Percentiles rank a stretch among this genome's conserved stretches.
phyloP scores from a whole-genome alignment of 2,329 filamentous ascomycete genomes.

The Sphaerulina vaccinii region DNA sequence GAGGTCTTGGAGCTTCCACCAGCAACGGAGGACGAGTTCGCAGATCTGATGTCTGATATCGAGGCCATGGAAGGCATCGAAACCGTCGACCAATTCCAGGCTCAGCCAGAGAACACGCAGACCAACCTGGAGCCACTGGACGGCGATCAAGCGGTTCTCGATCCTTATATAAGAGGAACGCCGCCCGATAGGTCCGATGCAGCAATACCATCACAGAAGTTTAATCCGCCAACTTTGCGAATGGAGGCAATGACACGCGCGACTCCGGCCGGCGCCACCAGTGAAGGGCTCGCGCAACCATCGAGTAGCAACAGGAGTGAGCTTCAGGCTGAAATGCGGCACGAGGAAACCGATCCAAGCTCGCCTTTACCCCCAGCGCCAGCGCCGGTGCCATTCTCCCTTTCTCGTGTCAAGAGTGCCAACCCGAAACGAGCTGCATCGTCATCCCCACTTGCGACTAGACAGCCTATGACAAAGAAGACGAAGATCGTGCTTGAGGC shows the following conservation, averaged over 20 bases:
- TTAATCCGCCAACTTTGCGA: not conserved
- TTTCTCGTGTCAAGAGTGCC: not conserved
- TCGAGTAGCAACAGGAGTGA: slow-evolving; percentile 18
- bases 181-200: not conserved
- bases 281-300: not conserved
- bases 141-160: not conserved
- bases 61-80: slow-evolving; percentile 4
- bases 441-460: not conserved
- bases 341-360: slow-evolving; percentile 19
- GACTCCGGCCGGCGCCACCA: not conserved
- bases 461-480: slow-evolving; percentile 1
- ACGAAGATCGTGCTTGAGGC: not conserved
- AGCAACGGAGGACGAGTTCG: not conserved
- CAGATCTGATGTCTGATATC: slow-evolving; percentile 6
- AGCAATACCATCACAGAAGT: not conserved
- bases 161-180: not conserved
- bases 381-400: slow-evolving; percentile 1
- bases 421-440: slow-evolving; percentile 1
- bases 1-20: not conserved
- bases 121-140: not conserved
- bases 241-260: not conserved
- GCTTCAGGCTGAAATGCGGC: slow-evolving; percentile 24
- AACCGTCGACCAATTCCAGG: not conserved
- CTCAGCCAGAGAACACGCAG: not conserved
- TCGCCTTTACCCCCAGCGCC: not conserved